phyloP scores from a whole-genome alignment of 805 yeast genomes.

The Spathaspora gorwiae region DNA sequence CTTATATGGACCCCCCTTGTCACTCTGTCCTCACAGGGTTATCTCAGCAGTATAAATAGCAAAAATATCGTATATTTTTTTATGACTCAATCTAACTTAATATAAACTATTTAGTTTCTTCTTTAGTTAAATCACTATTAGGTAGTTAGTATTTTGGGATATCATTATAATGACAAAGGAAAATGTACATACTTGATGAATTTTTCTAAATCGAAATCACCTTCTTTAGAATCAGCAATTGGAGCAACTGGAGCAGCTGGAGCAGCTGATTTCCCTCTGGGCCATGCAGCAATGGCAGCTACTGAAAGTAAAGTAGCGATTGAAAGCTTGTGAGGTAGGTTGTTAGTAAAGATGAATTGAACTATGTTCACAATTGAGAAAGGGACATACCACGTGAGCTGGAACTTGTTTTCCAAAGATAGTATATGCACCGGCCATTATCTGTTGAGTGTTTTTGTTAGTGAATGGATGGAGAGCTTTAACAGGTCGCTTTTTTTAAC shows the following conservation, averaged over 20 bases:
- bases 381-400: constrained; percentile 37
- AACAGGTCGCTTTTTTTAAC: no score
- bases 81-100: no score
- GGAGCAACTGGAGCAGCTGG: constrained; percentile 18
- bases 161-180: not conserved
- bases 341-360: not conserved
- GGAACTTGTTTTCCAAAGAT: constrained; percentile 44
- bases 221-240: constrained; percentile 25
- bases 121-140: constrained; percentile 38
- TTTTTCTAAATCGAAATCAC: constrained; percentile 41
- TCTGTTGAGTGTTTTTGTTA: not conserved
- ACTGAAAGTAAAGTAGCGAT: constrained; percentile 38
- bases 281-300: constrained; percentile 32
- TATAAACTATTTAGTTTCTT: constrained; percentile 18
- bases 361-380: no score
- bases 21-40: no score
- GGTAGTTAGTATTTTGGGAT: constrained; percentile 14
- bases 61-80: no score
- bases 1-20: no score
- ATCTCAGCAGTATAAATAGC: no score
- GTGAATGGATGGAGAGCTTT: not conserved
- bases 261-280: constrained; percentile 21
- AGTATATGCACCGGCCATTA: constrained; percentile 40
- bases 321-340: constrained; percentile 26
- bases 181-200: constrained; percentile 34